A percentile compares a stretch with the other conserved stretches of the same genome.
phyloP scores from a whole-genome alignment of 1,284 basidiomycete genomes.

The Erythrobasidium hasegawianum region DNA sequence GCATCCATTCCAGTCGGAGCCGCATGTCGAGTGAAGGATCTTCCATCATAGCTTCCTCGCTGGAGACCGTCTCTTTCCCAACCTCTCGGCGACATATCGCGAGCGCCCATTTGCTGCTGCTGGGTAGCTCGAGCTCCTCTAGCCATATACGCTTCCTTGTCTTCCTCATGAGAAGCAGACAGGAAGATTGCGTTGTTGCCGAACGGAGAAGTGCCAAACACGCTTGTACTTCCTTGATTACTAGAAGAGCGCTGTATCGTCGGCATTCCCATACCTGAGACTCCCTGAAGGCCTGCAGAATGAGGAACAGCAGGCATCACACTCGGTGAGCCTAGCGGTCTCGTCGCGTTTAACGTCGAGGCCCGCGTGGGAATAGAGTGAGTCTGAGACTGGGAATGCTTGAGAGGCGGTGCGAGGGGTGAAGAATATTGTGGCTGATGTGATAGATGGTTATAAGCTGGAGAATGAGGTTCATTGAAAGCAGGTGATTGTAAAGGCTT shows the following conservation, averaged over 20 bases:
- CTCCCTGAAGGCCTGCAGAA: too few relatives aligned
- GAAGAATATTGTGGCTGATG: conserved; percentile 16
- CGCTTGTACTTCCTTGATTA: not conserved
- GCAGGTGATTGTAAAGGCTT: conserved; percentile 9
- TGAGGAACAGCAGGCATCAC: too few relatives aligned
- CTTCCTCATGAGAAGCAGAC: conserved; percentile 18
- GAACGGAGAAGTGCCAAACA: conserved; percentile 35
- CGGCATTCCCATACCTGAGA: too few relatives aligned
- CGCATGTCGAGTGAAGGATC: not conserved
- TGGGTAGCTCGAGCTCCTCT: conserved; percentile 5
- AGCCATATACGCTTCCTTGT: conserved; percentile 8
- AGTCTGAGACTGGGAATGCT: conserved; percentile 26
- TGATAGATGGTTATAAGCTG: not conserved
- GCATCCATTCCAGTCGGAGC: too few relatives aligned
- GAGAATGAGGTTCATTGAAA: not conserved
- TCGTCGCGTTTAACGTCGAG: not conserved
- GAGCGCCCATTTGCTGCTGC: not conserved
- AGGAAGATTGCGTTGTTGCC: conserved; percentile 35
- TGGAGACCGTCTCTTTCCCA: not conserved
- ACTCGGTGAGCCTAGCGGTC: too few relatives aligned
- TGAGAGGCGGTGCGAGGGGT: conserved; percentile 24
- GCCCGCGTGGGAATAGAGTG: conserved; percentile 17
- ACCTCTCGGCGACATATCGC: conserved; percentile 9
- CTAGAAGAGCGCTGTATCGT: too few relatives aligned
- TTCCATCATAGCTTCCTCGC: conserved; percentile 8